These are phyloP conservation scores for Botryotinia narcissicola DNA, from an alignment of 2,329 filamentous ascomycete genomes.

Conservation along the genomic window DNA sequence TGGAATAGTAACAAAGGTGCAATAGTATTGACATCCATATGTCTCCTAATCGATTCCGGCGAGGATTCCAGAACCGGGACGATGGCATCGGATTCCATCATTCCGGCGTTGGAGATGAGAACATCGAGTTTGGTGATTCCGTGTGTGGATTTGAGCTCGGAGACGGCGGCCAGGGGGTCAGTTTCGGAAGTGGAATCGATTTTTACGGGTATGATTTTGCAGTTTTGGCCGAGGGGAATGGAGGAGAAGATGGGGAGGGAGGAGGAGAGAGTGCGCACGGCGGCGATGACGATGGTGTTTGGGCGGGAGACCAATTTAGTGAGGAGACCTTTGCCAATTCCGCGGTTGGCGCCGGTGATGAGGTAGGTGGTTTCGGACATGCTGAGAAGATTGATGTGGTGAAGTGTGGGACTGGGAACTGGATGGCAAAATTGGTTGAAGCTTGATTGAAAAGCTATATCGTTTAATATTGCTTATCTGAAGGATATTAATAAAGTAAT, in stretches of 20 bases:
- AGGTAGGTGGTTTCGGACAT: constrained; percentile 48
- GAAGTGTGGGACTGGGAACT: background rate
- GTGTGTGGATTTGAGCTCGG: constrained; percentile 24
- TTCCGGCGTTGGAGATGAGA: background rate
- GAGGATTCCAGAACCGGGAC: background rate
- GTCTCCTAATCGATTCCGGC: background rate
- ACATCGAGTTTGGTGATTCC: background rate
- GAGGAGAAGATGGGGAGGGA: constrained; percentile 35
- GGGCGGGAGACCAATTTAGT: constrained; percentile 39
- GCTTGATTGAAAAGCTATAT: background rate
- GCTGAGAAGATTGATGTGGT: background rate
- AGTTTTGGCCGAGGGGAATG: constrained; percentile 30
- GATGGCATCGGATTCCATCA: background rate
- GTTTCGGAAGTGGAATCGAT: background rate
- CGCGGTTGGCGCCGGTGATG: constrained; percentile 29
- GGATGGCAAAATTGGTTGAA: background rate
- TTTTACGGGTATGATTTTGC: constrained; percentile 34
- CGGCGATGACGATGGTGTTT: constrained; percentile 42
- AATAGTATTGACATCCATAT: background rate
- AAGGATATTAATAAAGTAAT: background rate
- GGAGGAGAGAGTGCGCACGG: constrained; percentile 37
- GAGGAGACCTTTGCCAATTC: constrained; percentile 39
- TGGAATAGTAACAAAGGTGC: constrained; percentile 25
- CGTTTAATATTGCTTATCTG: background rate
- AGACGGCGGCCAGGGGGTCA: constrained; percentile 38